Percentiles rank a stretch among this genome's conserved stretches.
phyloP scores from a whole-genome alignment of 1,139 yeast genomes.

The Sugiyamaella pinicola region DNA sequence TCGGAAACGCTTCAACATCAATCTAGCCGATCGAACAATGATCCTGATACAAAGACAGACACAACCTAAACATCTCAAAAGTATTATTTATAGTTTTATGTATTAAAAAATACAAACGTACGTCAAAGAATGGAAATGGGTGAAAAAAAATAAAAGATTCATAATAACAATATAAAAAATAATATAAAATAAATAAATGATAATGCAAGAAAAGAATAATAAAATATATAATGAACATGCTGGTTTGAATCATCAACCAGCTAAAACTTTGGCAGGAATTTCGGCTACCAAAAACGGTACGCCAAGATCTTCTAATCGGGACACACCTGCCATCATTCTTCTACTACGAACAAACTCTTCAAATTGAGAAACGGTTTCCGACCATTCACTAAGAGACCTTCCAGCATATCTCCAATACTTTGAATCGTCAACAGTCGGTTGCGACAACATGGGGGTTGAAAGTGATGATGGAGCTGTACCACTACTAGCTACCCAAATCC shows the following conservation, averaged over 20 bases:
- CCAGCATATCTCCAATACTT: constrained; percentile 53
- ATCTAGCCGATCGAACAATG: background rate
- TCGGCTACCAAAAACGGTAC: constrained; percentile 52
- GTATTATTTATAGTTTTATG: no score
- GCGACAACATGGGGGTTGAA: constrained; percentile 22
- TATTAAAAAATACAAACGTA: no score
- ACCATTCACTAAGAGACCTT: constrained; percentile 69
- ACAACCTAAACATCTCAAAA: background rate
- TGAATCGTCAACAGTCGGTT: constrained; percentile 12
- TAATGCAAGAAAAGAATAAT: constrained; percentile 14
- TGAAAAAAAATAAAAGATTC: background rate
- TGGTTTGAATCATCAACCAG: constrained; percentile 25
- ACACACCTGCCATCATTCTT: constrained; percentile 34
- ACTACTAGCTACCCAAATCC: constrained; percentile 1
- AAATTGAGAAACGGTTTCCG: constrained; percentile 56
- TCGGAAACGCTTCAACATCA: background rate
- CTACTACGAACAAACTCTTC: constrained; percentile 53
- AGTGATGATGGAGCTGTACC: background rate
- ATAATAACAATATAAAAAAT: constrained; percentile 6
- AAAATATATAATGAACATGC: constrained; percentile 3
- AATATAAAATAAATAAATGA: constrained; percentile 21
- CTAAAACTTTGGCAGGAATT: constrained; percentile 39
- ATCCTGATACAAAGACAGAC: background rate
- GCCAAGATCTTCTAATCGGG: constrained; percentile 38
- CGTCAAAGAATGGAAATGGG: background rate